Base-by-base conservation (phyloP, 306 rosid species). In the Echinosophora koreensis region DNA sequence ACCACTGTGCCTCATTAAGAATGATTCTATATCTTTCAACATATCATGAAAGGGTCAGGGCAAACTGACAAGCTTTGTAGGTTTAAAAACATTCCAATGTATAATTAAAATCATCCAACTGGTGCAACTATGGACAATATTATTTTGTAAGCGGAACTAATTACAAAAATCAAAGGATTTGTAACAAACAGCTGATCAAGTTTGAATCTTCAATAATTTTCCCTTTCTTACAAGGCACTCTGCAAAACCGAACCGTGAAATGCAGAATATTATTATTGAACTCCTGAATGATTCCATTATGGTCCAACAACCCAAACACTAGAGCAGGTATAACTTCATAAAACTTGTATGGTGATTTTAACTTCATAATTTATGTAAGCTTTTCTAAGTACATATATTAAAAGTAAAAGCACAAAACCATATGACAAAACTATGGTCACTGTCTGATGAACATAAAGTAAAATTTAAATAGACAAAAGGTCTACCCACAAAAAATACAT, bases 131-230 rank as follows among this genome's bases (percentile, higher is more conserved):
- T 16, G 56, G 13, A 12, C 22, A 41, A 65, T 60, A 66, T 47
- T 38, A 46, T 42, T 35, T 32, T 57, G 62, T 5, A 60, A 5
- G 56, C 49, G 35, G 27, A 35, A 60, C 14, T 35, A 37, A 5
- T 17, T 9, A n/a, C 13, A 49, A 65, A 42, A 41, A 65, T 14
- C 38, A 74, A 74, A 46, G 15, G 57, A 35, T 47, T 38, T 55
- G 38, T 37, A 35, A 57, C 47, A 68, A 60, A 67, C 35, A 39
- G 77, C 10, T 28, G 17, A 81, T 68, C 30, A 68, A 66, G 42
- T 66, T 37, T 51, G 59, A 51, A 30, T 17, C 46, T 30, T 18
- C 55, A 18, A 69, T 35, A 22, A 27, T 8, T 14, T 52, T 39
- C 65, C 54, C 41, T 42, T 69, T 41, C 63, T 12, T 61, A 52